Evolutionary conservation across 2,329 filamentous ascomycete genomes (phyloP).

Genomic region (Aureobasidium sp.): DNA sequence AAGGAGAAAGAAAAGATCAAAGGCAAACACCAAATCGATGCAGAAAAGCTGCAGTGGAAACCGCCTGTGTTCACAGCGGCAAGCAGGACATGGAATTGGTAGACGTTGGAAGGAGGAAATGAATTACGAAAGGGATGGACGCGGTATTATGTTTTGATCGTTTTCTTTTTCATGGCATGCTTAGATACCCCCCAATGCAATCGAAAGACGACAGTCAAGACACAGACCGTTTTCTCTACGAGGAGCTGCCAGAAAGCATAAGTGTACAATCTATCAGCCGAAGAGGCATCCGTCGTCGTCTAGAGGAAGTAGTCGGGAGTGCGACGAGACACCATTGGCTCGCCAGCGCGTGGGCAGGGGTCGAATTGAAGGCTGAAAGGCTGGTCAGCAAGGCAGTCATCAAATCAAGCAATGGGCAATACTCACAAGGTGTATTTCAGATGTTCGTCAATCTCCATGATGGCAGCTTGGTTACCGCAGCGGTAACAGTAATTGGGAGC

Average conservation of each 20-base stretch:
- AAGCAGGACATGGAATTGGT: constrained; percentile 94
- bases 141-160: constrained; percentile 11
- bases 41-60: constrained; percentile 82
- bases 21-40: constrained; percentile 67
- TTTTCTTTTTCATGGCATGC: constrained; percentile 13
- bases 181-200: constrained; percentile 15
- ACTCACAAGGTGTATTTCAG: constrained; percentile 95
- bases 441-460: constrained; percentile 84
- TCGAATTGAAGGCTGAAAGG: constrained; percentile 90
- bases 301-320: constrained; percentile 99
- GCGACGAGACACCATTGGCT: constrained; percentile 93
- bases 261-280: constrained; percentile 16
- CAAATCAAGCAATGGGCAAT: background rate
- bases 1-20: constrained; percentile 70
- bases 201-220: constrained; percentile 1
- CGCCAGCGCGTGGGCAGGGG: constrained; percentile 91
- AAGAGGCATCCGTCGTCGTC: constrained; percentile 18
- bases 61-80: constrained; percentile 89
- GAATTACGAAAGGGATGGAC: constrained; percentile 9
- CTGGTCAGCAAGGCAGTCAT: background rate
- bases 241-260: constrained; percentile 12
- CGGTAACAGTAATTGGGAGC: constrained; percentile 96
- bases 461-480: constrained; percentile 80
- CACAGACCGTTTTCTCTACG: constrained; percentile 11
- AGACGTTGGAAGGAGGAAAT: constrained; percentile 11